These are phyloP conservation scores for Helicocarpus griseus DNA, from an alignment of 2,329 filamentous ascomycete genomes.

Conservation along the genomic window DNA sequence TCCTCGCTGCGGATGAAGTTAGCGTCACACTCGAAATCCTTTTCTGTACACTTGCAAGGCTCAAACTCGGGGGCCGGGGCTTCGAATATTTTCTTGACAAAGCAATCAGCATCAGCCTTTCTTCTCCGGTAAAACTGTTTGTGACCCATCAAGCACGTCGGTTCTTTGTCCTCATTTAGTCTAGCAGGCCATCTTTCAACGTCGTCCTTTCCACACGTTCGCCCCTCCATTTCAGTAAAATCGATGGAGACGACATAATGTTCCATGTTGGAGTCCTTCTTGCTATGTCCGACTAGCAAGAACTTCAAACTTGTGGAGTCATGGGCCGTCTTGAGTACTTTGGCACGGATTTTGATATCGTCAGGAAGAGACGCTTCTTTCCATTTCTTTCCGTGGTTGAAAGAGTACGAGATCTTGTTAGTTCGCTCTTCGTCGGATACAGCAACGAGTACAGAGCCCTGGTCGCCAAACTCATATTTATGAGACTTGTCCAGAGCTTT, in stretches of 20 bases:
- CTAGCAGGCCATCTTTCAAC: conserved; percentile 86
- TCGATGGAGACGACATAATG: conserved; percentile 67
- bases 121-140: conserved; percentile 78
- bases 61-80: conserved; percentile 62
- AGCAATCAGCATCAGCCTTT: conserved; percentile 81
- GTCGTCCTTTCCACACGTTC: conserved; percentile 64
- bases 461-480: conserved; percentile 93
- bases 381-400: conserved; percentile 87
- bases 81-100: conserved; percentile 70
- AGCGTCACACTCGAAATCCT: conserved; percentile 94
- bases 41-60: conserved; percentile 68
- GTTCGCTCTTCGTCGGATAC: conserved; percentile 59
- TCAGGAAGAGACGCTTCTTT: conserved; percentile 57
- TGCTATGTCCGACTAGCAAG: conserved; percentile 57
- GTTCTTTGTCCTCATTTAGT: conserved; percentile 65
- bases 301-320: conserved; percentile 94
- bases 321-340: conserved; percentile 72
- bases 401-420: conserved; percentile 60
- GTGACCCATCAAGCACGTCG: conserved; percentile 91
- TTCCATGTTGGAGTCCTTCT: conserved; percentile 39
- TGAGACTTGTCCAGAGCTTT: conserved; percentile 66
- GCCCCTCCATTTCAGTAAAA: conserved; percentile 71
- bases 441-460: conserved; percentile 80
- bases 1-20: conserved; percentile 67
- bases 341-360: conserved; percentile 63